These are phyloP conservation scores for Fragaria iinumae DNA, from an alignment of 306 rosid species.

Conservation along the genomic window DNA sequence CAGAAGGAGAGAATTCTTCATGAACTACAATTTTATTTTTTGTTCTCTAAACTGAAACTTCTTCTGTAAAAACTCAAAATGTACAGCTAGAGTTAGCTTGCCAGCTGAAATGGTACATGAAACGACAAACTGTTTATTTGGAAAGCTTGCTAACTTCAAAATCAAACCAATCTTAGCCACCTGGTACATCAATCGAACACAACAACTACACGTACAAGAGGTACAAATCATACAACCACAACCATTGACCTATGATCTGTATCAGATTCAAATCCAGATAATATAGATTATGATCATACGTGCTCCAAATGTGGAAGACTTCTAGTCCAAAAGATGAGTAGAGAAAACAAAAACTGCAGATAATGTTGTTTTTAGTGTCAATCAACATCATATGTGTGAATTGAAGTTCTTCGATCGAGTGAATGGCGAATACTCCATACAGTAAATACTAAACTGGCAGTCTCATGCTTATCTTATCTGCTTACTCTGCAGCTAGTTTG, in stretches of 20 bases:
- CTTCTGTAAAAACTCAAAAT: no score
- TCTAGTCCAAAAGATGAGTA: background rate
- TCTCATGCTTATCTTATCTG: background rate
- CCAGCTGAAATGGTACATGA: no score
- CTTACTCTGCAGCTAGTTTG: background rate
- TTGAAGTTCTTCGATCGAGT: background rate
- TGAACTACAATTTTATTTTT: background rate
- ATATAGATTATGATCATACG: background rate
- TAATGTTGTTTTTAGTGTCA: conserved; percentile 3
- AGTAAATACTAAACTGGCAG: background rate
- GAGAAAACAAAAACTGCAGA: background rate
- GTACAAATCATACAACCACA: background rate
- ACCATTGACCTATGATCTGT: background rate
- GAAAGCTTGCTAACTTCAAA: no score
- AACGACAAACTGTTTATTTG: no score
- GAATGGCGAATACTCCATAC: background rate
- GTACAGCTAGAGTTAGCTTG: no score
- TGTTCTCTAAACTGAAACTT: background rate
- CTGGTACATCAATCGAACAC: background rate
- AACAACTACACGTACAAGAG: background rate
- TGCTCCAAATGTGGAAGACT: background rate
- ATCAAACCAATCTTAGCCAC: background rate
- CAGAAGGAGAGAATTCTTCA: no score
- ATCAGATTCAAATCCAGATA: background rate
- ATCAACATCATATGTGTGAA: background rate